Conservation (phyloP, 345 rosid species). For the Odontarrhena argentea region DNA sequence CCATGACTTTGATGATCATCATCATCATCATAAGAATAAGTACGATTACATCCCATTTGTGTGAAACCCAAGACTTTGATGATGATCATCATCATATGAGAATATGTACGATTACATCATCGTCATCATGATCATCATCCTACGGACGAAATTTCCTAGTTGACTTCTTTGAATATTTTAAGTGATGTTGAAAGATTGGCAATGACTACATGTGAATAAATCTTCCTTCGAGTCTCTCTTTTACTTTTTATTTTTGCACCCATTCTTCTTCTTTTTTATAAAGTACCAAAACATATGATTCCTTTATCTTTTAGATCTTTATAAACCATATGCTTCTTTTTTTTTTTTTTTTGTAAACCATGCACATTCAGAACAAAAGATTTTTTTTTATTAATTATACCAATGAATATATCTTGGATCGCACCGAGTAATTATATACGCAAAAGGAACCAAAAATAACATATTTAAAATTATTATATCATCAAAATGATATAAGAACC, state of each 20-base stretch:
- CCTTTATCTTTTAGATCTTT: conserved; percentile 3
- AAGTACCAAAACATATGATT: conserved; percentile 11
- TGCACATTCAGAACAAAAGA: too few species aligned
- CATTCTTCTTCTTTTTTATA: conserved; percentile 4
- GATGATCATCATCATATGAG: conserved; percentile 14
- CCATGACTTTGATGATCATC: background rate
- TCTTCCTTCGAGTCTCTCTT: conserved; percentile 32
- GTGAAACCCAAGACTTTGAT: conserved; percentile 26
- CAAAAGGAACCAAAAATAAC: too few species aligned
- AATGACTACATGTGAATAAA: conserved; percentile 32
- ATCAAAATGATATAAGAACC: too few species aligned
- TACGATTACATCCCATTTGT: background rate
- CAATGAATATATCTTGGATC: background rate
- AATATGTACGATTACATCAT: conserved; percentile 12
- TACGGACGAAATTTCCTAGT: conserved; percentile 36
- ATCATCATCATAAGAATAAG: background rate
- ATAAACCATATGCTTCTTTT: too few species aligned
- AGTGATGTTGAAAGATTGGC: conserved; percentile 37
- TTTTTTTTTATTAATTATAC: background rate
- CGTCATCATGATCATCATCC: conserved; percentile 20
- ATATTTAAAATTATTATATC: too few species aligned
- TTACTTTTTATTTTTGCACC: conserved; percentile 21
- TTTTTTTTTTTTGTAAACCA: too few species aligned
- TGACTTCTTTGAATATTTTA: conserved; percentile 37
- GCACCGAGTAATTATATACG: too few species aligned